Base-by-base conservation (phyloP, 306 rosid species). In the Cicer pinnatifidum region DNA sequence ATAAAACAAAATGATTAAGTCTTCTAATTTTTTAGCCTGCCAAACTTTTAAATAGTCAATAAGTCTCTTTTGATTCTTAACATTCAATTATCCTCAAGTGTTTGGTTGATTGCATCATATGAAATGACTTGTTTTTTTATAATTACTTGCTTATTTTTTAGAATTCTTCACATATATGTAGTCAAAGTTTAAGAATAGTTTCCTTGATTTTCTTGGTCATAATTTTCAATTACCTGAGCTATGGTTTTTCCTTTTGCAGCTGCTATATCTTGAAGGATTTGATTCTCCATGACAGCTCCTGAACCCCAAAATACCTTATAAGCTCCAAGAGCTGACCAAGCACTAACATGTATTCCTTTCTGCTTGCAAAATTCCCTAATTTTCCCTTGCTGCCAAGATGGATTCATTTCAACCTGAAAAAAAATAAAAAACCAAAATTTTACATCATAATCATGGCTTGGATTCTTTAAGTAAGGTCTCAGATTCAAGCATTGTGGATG, bases 301-400 rank as follows among this genome's bases (percentile, higher is more conserved):
- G 88, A 78, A 33, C 88, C 88, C 88, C 88, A 85, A 67, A 43
- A 16, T 28, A 72, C 65, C 28, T 72, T 79, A 56, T 85, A 78
- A 40, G 88, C 86, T 47, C 88, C 86, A 10, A 85, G 86, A 5
- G 88, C 33, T 60, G 88, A 82, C 88, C 88, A 85, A 48, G 88
- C 88, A 82, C 88, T 79, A 7, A 85, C 84, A 76, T 82, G 88
- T 72, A 85, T 82, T 10, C 78, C 86, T 62, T 60, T 85, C 75
- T 82, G 56, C 37, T 71, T 72, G 71, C 88, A 85, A 76, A 81
- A 78, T 9, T 78, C 82, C 82, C 80, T 71, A 0, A 82, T 57
- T 66, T 82, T 81, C 66, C 37, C 78, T 41, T 85, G 86, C 76
- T 85, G 88, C 88, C 86, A 85, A 2, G 88, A 82, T 63, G 82